Percentiles rank a stretch among this genome's conserved stretches.
Conservation (phyloP, 2,329 filamentous ascomycete species). For the Aspergillus sp. region DNA sequence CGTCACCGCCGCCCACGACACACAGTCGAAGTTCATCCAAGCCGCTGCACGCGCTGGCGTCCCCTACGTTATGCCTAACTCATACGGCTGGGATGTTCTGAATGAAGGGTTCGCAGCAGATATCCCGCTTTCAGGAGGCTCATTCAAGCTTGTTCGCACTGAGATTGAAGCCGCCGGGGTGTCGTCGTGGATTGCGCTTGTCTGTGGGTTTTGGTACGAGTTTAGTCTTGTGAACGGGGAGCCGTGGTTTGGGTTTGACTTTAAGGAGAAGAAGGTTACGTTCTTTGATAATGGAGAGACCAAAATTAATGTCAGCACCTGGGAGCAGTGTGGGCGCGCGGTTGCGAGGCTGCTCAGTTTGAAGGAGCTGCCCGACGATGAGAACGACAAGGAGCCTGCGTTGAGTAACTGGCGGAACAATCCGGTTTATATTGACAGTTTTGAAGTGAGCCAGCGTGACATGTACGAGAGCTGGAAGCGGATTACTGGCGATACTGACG, state of each 20-base stretch:
- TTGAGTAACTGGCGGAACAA: conserved; percentile 51
- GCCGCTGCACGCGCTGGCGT: conserved; percentile 58
- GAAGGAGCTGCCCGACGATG: conserved; percentile 41
- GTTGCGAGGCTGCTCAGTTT: conserved; percentile 54
- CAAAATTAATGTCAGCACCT: conserved; percentile 59
- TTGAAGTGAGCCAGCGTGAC: conserved; percentile 61
- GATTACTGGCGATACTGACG: conserved; percentile 57
- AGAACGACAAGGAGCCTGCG: conserved; percentile 36
- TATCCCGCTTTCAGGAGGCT: conserved; percentile 27
- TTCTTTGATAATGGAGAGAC: conserved; percentile 58
- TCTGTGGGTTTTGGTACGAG: conserved; percentile 56
- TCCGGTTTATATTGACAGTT: conserved; percentile 55
- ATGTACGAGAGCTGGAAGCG: conserved; percentile 63
- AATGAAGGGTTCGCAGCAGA: conserved; percentile 35
- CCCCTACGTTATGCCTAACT: conserved; percentile 57
- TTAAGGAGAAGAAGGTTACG: conserved; percentile 43
- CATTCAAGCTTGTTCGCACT: conserved; percentile 25
- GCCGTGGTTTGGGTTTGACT: conserved; percentile 51
- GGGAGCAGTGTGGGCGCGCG: conserved; percentile 56
- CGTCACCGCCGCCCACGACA: conserved; percentile 44
- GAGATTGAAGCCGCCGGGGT: conserved; percentile 41
- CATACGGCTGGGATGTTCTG: conserved; percentile 32
- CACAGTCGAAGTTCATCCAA: conserved; percentile 52
- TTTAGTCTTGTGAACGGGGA: conserved; percentile 45
- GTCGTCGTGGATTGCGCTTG: conserved; percentile 43